Conservation (phyloP, 352 stramenopile genomes). For the Hyaloperonospora brassicae region DNA sequence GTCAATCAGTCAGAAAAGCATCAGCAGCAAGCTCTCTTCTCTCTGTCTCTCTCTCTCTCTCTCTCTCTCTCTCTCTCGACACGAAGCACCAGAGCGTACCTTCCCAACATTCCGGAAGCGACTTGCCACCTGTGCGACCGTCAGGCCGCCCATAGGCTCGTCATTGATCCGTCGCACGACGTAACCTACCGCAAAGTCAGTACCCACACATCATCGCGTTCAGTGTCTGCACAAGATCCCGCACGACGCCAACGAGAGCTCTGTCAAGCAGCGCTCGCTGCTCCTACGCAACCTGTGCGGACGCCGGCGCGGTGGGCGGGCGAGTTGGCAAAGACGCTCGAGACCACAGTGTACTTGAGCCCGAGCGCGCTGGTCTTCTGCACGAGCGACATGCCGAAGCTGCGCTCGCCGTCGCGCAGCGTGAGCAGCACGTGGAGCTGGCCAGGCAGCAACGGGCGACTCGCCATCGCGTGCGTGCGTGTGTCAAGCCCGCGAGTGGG, state of each 20-base stretch:
- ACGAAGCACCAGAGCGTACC: neutral
- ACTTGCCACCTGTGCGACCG: slow-evolving; percentile 32
- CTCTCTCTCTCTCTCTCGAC: neutral
- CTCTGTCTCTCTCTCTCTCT: too few relatives aligned
- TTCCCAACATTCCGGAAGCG: slow-evolving; percentile 42
- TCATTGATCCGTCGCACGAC: slow-evolving; percentile 37
- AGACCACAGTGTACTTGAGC: slow-evolving; percentile 37
- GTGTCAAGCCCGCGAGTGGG: neutral
- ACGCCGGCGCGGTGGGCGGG: slow-evolving; percentile 49
- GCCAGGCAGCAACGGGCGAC: too few relatives aligned
- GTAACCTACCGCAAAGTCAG: slow-evolving; percentile 23
- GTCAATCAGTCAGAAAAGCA: too few relatives aligned
- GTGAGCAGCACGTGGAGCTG: slow-evolving; percentile 31
- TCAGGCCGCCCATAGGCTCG: slow-evolving; percentile 22
- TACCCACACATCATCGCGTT: neutral
- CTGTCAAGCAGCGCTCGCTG: slow-evolving; percentile 5
- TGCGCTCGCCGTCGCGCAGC: slow-evolving; percentile 41
- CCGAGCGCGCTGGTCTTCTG: slow-evolving; percentile 19
- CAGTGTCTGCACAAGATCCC: neutral
- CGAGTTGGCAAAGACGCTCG: slow-evolving; percentile 48
- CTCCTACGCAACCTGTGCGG: slow-evolving; percentile 28
- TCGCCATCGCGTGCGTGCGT: too few relatives aligned
- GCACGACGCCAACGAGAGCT: neutral
- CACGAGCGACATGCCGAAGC: slow-evolving; percentile 66
- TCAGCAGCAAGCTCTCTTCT: too few relatives aligned